phyloP scores from a whole-genome alignment of 2,329 filamentous ascomycete genomes.

The Trichoderma endophyticum region DNA sequence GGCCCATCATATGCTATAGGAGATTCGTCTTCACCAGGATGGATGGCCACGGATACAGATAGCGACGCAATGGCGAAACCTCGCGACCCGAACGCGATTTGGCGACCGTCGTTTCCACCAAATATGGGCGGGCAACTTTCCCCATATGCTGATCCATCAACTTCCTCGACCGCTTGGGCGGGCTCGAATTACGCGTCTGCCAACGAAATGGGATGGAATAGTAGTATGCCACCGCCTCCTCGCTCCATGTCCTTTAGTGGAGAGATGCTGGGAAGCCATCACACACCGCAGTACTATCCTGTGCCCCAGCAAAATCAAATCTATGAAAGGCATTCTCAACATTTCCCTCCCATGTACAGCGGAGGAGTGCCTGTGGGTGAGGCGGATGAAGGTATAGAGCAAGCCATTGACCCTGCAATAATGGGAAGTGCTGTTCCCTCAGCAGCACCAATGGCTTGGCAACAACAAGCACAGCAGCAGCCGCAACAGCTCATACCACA shows the following conservation, averaged over 20 bases:
- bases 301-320: slow-evolving; percentile 39
- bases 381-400: slow-evolving; percentile 29
- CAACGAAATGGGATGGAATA: slow-evolving; percentile 45
- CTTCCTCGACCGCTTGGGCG: slow-evolving; percentile 43
- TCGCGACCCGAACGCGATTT: slow-evolving; percentile 43
- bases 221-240: slow-evolving; percentile 39
- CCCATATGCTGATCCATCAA: slow-evolving; percentile 44
- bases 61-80: slow-evolving; percentile 40
- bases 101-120: slow-evolving; percentile 51
- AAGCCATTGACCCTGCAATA: slow-evolving; percentile 24
- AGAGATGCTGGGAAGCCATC: slow-evolving; percentile 37
- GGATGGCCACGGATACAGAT: slow-evolving; percentile 44
- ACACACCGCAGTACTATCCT: slow-evolving; percentile 39
- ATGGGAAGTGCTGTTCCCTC: slow-evolving; percentile 35
- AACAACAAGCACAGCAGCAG: slow-evolving; percentile 24
- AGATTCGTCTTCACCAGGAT: slow-evolving; percentile 39
- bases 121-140: slow-evolving; percentile 45
- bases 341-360: slow-evolving; percentile 45
- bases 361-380: slow-evolving; percentile 37
- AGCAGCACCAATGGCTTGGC: slow-evolving; percentile 43
- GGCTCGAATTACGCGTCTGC: slow-evolving; percentile 38
- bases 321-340: slow-evolving; percentile 42
- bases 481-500: slow-evolving; percentile 9
- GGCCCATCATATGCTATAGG: slow-evolving; percentile 39
- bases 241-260: slow-evolving; percentile 50